Conservation (phyloP, 768 basidiomycete genomes). For the Serendipita vermifera region DNA sequence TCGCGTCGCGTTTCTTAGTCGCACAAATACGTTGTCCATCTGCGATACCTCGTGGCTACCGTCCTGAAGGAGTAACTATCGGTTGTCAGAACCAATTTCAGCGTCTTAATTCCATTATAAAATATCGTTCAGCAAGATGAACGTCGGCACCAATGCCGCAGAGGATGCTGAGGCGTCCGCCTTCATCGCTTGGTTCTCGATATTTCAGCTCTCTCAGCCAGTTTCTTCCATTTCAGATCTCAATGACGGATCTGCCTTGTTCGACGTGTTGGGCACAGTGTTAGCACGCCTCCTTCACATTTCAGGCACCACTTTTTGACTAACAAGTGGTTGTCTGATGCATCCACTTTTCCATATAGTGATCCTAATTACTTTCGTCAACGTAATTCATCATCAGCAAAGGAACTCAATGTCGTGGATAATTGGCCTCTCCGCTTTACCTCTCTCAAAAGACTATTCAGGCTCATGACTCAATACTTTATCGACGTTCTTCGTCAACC, state of each 20-base stretch:
- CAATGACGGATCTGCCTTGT: conserved; percentile 64
- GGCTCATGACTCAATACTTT: conserved; percentile 81
- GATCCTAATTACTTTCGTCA: conserved; percentile 69
- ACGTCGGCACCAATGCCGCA: background rate
- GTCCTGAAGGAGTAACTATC: too few relatives aligned
- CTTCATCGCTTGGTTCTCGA: conserved; percentile 67
- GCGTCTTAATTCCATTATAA: too few relatives aligned
- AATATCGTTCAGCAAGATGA: too few relatives aligned
- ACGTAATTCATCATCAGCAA: conserved; percentile 38
- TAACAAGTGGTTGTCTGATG: background rate
- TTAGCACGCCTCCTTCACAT: conserved; percentile 23
- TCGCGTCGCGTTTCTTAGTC: too few relatives aligned
- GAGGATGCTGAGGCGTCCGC: conserved; percentile 43
- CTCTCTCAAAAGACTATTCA: conserved; percentile 70
- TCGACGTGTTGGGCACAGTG: conserved; percentile 64
- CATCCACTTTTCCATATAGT: conserved; percentile 27
- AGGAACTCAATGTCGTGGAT: conserved; percentile 44
- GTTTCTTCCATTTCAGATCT: conserved; percentile 56
- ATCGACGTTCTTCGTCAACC: conserved; percentile 72
- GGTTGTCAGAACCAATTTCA: too few relatives aligned
- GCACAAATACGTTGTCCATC: too few relatives aligned
- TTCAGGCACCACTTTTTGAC: conserved; percentile 4
- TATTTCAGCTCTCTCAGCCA: conserved; percentile 53
- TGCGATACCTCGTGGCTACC: too few relatives aligned
- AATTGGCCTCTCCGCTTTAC: conserved; percentile 86